Evolutionary conservation across 2,329 filamentous ascomycete genomes (phyloP), one percentile per base, ranked within the genome.

Genomic region (Keithomyces neogunnii): DNA sequence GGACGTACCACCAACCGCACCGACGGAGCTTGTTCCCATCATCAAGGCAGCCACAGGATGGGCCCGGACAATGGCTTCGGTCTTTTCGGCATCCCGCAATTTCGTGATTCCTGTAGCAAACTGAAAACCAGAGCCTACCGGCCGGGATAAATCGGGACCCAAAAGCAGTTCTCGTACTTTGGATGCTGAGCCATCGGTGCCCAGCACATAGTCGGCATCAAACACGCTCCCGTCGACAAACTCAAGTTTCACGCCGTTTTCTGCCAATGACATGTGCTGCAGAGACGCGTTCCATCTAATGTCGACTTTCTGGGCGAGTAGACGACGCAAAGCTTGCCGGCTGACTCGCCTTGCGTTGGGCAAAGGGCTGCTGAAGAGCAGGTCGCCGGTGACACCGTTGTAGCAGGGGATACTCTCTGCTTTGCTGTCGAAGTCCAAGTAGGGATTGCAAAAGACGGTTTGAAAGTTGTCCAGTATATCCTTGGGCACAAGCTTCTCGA

Each of bases 301-400:
- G 29, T 68, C 63, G 5, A 71, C 45, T 0, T 61, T 63, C 43
- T 59, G 61, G 0, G 62, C 55, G 5, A 72, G 57, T 2, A 70
- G 54, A 2, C 51, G 49, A 9, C 68, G 64, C 45, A 71, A 49
- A n/a, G 60, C 57, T 49, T 61, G 61, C 4, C 68, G 62, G 35
- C 63, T 65, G 2, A 71, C 57, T n/a, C 68, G 65, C 40, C 68
- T 56, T 1, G 63, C 59, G 3, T 63, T 66, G 5, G 66, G 63
- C 33, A 64, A 62, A 4, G 59, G 57, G 49, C 60, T 68, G 39
- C 51, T 57, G 57, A 71, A 68, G 4, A 72, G 57, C 7, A 66
- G 45, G 29, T 67, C 59, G 43, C 69, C 69, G 2, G 67, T 71
- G 11, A 63, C 50, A 30, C 67, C 66, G 51, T 65, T 64, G 52